Conservation (phyloP, 495 filamentous ascomycete species). For the Aspergillus conjunctus region DNA sequence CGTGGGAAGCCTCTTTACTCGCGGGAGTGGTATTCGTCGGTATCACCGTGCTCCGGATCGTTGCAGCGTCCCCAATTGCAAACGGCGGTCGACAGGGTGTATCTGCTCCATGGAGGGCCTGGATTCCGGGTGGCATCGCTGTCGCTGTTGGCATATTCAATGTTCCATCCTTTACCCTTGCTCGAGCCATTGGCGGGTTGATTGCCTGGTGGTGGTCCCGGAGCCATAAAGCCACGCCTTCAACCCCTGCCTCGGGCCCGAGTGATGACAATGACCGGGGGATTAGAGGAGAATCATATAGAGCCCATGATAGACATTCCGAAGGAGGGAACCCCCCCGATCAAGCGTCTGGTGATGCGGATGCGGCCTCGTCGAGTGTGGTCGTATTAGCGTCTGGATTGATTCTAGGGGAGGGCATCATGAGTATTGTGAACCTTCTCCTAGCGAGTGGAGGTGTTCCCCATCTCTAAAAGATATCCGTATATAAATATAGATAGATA, state of each 20-base stretch:
- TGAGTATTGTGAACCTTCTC: conserved; percentile 88
- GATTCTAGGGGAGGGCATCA: conserved; percentile 89
- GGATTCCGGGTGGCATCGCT: conserved; percentile 89
- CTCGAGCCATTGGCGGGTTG: conserved; percentile 81
- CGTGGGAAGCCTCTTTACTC: conserved; percentile 71
- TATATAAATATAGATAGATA: conserved; percentile 6
- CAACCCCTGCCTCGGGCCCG: background rate
- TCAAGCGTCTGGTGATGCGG: conserved; percentile 40
- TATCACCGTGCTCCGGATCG: conserved; percentile 68
- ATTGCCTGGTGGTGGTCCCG: conserved; percentile 72
- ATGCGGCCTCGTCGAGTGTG: conserved; percentile 54
- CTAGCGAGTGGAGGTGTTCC: conserved; percentile 80
- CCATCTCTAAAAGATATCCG: conserved; percentile 56
- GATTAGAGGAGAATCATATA: background rate
- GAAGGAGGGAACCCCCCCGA: conserved; percentile 12
- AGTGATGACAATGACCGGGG: background rate
- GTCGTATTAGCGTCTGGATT: conserved; percentile 73
- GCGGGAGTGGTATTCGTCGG: conserved; percentile 69
- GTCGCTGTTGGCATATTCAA: conserved; percentile 99
- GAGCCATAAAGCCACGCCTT: conserved; percentile 20
- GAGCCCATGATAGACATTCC: conserved; percentile 1
- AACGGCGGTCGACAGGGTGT: conserved; percentile 29
- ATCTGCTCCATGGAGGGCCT: conserved; percentile 43
- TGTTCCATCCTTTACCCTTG: conserved; percentile 91
- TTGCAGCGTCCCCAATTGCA: conserved; percentile 44